Percentiles rank a stretch among this genome's conserved stretches.
These are phyloP conservation scores for Elaeis oleifera DNA, from an alignment of 202 grass and related monocot genomes.

Conservation along the genomic window DNA sequence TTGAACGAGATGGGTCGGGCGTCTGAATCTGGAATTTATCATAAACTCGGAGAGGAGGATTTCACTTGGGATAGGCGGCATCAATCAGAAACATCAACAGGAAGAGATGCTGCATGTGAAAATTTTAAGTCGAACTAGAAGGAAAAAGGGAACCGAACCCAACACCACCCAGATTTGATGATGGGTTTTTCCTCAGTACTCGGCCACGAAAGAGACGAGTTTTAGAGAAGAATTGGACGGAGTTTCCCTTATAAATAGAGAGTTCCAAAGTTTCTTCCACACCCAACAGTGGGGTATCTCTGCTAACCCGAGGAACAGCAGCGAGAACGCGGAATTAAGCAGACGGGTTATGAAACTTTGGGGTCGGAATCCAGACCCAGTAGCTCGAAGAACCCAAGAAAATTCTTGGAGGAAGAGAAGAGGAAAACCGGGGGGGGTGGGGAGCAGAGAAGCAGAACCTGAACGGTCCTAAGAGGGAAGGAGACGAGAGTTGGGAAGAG, in stretches of 20 bases:
- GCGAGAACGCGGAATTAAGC: background rate
- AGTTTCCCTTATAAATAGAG: constrained; percentile 2
- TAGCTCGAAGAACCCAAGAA: background rate
- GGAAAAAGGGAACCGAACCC: too few species aligned
- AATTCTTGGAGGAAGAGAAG: background rate
- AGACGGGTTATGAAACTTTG: background rate
- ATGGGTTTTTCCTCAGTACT: background rate
- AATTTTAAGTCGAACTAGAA: background rate
- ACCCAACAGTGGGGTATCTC: too few species aligned
- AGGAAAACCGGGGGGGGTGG: background rate
- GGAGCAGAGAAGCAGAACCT: background rate
- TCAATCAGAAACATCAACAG: constrained; percentile 22
- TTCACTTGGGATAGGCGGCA: constrained; percentile 17
- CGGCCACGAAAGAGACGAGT: background rate
- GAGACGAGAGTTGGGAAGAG: background rate
- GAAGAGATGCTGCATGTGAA: background rate
- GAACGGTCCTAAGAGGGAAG: background rate
- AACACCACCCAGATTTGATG: background rate
- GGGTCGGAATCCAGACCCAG: too few species aligned
- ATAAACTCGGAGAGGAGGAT: constrained; percentile 19
- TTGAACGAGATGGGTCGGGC: constrained; percentile 16
- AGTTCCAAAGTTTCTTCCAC: background rate
- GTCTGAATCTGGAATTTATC: constrained; percentile 13
- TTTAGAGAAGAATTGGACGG: constrained; percentile 5
- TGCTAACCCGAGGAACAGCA: background rate